phyloP scores from a whole-genome alignment of 1,139 yeast species.

The Lodderomyces beijingensis region DNA sequence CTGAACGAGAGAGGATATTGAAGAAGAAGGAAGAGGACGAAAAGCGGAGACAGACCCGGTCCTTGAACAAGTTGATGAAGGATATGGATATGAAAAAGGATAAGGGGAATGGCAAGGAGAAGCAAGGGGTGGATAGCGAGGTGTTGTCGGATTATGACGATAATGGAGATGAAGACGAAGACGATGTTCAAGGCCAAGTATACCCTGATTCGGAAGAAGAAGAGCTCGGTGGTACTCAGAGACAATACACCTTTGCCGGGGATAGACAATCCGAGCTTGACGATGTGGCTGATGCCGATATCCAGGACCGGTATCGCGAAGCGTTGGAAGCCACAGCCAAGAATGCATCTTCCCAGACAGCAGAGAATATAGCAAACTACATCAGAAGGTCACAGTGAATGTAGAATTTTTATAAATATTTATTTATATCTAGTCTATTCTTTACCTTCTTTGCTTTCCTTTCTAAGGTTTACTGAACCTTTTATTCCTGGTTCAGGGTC shows the following conservation, averaged over 20 bases:
- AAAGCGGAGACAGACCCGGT: conserved; percentile 65
- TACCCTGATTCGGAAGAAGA: conserved; percentile 59
- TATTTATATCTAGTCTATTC: not conserved
- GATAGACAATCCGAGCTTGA: conserved; percentile 63
- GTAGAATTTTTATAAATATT: not conserved
- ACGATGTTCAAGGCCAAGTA: conserved; percentile 56
- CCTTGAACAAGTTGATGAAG: conserved; percentile 68
- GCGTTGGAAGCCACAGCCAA: conserved; percentile 68
- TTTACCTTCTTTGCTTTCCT: not conserved
- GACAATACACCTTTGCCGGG: conserved; percentile 76
- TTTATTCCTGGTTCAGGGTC: conserved; percentile 5
- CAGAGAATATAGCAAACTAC: conserved; percentile 67
- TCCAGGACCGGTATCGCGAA: conserved; percentile 67
- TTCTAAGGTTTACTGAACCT: conserved; percentile 6
- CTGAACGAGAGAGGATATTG: conserved; percentile 79
- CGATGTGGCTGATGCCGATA: conserved; percentile 43
- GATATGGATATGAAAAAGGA: conserved; percentile 44
- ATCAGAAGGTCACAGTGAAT: conserved; percentile 32
- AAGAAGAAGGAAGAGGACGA: conserved; percentile 76
- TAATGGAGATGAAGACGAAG: conserved; percentile 38
- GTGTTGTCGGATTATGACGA: conserved; percentile 58
- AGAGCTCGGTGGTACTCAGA: conserved; percentile 27
- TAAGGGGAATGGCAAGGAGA: not conserved
- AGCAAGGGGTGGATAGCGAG: conserved; percentile 43
- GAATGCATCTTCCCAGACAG: conserved; percentile 58